A percentile compares a stretch with the other conserved stretches of the same genome.
Conservation (phyloP, 352 stramenopile genomes). For the Pythium brachiatum region DNA sequence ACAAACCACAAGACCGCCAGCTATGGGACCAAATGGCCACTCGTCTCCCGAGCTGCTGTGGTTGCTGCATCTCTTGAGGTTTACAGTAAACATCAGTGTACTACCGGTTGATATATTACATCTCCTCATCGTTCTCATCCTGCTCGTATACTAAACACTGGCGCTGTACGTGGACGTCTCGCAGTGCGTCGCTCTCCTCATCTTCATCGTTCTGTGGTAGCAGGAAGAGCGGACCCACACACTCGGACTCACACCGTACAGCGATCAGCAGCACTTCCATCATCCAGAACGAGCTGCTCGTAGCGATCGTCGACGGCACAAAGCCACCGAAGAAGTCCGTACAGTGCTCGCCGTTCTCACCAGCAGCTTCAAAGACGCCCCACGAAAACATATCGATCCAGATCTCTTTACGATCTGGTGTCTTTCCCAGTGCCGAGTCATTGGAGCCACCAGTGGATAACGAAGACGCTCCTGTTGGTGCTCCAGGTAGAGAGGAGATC, state of each 20-base stretch:
- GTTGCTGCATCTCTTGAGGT: background rate
- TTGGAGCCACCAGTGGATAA: background rate
- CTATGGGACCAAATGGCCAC: constrained; percentile 8
- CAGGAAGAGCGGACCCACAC: constrained; percentile 51
- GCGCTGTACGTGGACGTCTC: background rate
- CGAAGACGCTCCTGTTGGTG: background rate
- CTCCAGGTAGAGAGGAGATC: constrained; percentile 13
- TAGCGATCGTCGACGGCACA: constrained; percentile 37
- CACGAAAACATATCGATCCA: constrained; percentile 68
- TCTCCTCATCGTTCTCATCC: constrained; percentile 5
- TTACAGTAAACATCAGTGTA: constrained; percentile 9
- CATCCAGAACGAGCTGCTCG: constrained; percentile 62
- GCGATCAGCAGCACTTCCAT: constrained; percentile 70
- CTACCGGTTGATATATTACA: constrained; percentile 20
- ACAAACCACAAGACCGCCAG: constrained; percentile 5
- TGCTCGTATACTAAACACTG: background rate
- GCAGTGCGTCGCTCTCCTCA: background rate
- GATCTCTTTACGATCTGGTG: constrained; percentile 16
- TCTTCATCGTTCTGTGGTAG: constrained; percentile 25
- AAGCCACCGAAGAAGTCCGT: constrained; percentile 66
- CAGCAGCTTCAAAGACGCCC: constrained; percentile 51
- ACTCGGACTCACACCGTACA: constrained; percentile 61
- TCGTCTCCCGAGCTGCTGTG: constrained; percentile 11
- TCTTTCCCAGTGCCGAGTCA: background rate
- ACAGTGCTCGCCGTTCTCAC: constrained; percentile 39